Evolutionary conservation across 495 filamentous ascomycete genomes (phyloP), one percentile per base, ranked within the genome.

Genomic region (Cercophora samala): DNA sequence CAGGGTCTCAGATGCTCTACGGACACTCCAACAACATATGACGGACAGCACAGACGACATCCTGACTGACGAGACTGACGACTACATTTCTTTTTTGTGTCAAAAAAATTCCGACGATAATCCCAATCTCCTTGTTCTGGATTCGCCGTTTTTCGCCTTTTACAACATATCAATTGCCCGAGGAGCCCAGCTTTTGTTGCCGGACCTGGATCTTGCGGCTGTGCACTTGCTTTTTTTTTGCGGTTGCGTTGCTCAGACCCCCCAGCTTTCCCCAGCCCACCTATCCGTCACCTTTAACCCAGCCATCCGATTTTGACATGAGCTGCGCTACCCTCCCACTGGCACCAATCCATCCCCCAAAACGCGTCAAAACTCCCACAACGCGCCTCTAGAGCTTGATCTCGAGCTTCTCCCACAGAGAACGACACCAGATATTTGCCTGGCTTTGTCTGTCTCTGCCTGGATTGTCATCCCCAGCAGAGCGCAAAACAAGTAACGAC

Each of bases 241-340:
- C 18, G 53, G n/a, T 56, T 56, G 37, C 37, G 37, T 59, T 55
- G 32, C 54, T 29, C 60, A 26, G 37, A 66, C 69, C 26, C 69
- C 26, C 54, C 32, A 54, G 53, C 56, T 42, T 25, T 21, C 58
- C 26, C 26, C 18, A 22, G 26, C 24, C 29, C 5, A 24, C 5
- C 15, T 53, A 56, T 19, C 22, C n/a, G 18, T 19, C 53, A 56
- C 18, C 53, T 18, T 56, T 23, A 5, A 18, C 42, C 69, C 67
- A 70, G 72, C 67, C 69, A 71, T 68, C 69, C 42, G 60, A 67
- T 72, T 68, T 74, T 64, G 66, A 24, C 42, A 46, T 46, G 37
- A 9, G 37, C 37, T 46, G 13, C 37, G 37, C 46, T 23, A 22
- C 59, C 63, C 8, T 29, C 26, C 26, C 29, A 58, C 61, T n/a